phyloP scores from a whole-genome alignment of 305 asterid genomes.

The Galium porrigens region DNA sequence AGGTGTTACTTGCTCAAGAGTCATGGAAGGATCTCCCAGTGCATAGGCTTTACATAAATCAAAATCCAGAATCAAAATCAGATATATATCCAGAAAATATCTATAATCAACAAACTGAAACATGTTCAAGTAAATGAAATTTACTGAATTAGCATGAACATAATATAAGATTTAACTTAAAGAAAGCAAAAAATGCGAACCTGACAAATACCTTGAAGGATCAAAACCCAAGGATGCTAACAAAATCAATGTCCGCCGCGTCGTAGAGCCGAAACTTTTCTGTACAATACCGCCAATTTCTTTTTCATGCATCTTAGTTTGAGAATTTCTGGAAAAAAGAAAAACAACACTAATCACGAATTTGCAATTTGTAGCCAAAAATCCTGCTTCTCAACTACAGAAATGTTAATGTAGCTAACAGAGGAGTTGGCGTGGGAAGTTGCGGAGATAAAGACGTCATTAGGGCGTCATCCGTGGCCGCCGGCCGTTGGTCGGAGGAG shows the following conservation, averaged over 20 bases:
- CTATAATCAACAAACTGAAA: background rate
- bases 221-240: conserved; percentile 34
- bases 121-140: background rate
- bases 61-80: conserved; percentile 6
- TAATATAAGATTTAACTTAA: background rate
- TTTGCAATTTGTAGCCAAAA: background rate
- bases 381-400: background rate
- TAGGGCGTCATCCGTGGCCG: conserved; percentile 17
- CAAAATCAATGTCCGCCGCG: conserved; percentile 55
- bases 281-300: conserved; percentile 18
- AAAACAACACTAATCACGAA: background rate
- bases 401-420: conserved; percentile 20
- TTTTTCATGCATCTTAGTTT: conserved; percentile 17
- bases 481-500: conserved; percentile 21
- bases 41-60: conserved; percentile 51
- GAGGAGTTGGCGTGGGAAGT: conserved; percentile 20
- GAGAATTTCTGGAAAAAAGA: conserved; percentile 22
- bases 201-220: conserved; percentile 75
- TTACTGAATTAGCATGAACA: background rate
- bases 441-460: conserved; percentile 21
- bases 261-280: conserved; percentile 23
- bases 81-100: background rate
- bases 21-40: conserved; percentile 76
- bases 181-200: conserved; percentile 36
- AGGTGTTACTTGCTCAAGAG: conserved; percentile 82